phyloP scores from a whole-genome alignment of 768 basidiomycete species.

The Termitomyces sp. region DNA sequence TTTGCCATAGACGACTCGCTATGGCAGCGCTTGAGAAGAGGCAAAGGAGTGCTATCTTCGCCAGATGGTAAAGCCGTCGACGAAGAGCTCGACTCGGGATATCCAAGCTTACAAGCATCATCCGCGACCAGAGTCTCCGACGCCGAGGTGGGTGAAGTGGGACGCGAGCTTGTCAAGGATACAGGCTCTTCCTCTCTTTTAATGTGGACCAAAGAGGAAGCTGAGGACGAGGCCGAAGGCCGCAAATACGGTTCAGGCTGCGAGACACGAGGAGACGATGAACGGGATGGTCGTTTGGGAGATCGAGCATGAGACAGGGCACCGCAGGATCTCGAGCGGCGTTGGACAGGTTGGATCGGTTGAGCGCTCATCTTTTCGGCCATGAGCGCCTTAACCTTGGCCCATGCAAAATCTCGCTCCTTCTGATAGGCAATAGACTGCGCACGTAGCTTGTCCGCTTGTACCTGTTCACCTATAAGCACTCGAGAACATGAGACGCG shows the following conservation, averaged over 20 bases:
- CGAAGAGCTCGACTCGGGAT: neutral
- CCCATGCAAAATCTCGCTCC: conserved; percentile 32
- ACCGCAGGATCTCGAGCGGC: conserved; percentile 3
- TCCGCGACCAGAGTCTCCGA: neutral
- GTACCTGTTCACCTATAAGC: conserved; percentile 27
- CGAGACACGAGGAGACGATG: neutral
- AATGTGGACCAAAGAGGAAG: neutral
- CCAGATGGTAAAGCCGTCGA: neutral
- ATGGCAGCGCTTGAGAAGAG: neutral
- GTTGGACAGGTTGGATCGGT: neutral
- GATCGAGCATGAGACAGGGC: neutral
- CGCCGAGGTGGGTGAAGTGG: neutral
- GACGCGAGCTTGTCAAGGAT: neutral
- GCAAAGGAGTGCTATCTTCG: neutral
- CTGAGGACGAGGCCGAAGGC: neutral
- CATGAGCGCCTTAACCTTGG: conserved; percentile 23
- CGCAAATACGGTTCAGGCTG: neutral
- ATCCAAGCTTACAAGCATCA: neutral
- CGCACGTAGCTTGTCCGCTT: conserved; percentile 24
- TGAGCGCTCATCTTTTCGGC: conserved; percentile 12
- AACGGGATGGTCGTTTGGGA: neutral
- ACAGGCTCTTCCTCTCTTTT: neutral
- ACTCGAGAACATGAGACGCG: conserved; percentile 26
- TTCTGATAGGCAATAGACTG: conserved; percentile 26
- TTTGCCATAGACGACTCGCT: neutral